These are phyloP conservation scores for Aspergillus floridensis DNA, from an alignment of 2,329 filamentous ascomycete species.

Conservation along the genomic window DNA sequence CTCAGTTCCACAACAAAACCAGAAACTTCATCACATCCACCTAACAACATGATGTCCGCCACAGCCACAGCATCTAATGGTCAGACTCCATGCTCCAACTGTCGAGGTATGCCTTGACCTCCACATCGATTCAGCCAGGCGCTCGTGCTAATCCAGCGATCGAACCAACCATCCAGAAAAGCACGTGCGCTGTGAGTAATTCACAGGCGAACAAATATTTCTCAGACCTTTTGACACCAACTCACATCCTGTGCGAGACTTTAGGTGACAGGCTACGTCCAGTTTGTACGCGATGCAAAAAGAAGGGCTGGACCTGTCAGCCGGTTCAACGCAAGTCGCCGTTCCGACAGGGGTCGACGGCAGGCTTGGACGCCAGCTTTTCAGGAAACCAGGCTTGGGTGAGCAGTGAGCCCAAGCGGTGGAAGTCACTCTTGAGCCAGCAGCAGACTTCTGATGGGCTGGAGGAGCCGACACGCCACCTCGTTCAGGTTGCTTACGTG, in stretches of 20 bases:
- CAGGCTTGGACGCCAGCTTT: conserved; percentile 7
- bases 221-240: too few species aligned
- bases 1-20: background rate
- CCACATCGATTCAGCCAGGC: too few species aligned
- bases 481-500: too few species aligned
- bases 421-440: conserved; percentile 5
- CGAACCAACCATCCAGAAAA: background rate
- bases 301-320: conserved; percentile 13
- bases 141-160: background rate
- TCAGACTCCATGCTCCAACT: background rate
- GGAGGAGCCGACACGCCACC: too few species aligned
- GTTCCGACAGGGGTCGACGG: conserved; percentile 20
- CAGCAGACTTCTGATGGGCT: background rate
- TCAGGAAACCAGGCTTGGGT: conserved; percentile 21
- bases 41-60: background rate
- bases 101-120: background rate
- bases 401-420: conserved; percentile 20
- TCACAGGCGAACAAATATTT: too few species aligned
- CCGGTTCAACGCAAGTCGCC: conserved; percentile 12
- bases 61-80: too few species aligned
- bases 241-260: background rate
- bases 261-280: conserved; percentile 18
- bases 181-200: background rate
- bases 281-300: conserved; percentile 17
- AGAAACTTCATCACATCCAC: background rate